Evolutionary conservation across 2,329 filamentous ascomycete genomes (phyloP).

Genomic region (Talaromyces sp.): DNA sequence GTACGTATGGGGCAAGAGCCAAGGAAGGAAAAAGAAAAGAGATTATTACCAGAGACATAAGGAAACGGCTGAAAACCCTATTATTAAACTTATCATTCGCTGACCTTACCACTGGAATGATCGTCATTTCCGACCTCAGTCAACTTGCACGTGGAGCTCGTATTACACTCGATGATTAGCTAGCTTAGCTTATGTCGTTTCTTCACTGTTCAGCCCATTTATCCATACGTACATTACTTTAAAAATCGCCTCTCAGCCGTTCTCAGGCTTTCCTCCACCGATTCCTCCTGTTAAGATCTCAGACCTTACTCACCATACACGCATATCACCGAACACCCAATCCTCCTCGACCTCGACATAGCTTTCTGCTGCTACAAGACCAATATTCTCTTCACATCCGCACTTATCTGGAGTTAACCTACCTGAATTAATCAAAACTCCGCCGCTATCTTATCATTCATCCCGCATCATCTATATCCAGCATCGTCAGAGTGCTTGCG

Average conservation of each 20-base stretch:
- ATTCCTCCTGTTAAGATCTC: neutral
- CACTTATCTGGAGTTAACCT: neutral
- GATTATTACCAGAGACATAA: neutral
- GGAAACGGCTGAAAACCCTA: neutral
- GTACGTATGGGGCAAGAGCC: neutral
- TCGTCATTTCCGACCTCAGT: neutral
- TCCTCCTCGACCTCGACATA: neutral
- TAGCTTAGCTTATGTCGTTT: neutral
- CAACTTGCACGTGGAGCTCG: slow-evolving; percentile 2
- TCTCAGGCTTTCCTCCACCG: neutral
- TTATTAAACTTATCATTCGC: neutral
- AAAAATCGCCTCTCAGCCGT: neutral
- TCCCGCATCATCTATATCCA: neutral
- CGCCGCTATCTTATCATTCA: neutral
- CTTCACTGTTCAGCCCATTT: slow-evolving; percentile 7
- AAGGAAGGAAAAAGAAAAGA: neutral
- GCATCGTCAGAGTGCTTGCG: neutral
- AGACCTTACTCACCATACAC: neutral
- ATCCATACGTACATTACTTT: neutral
- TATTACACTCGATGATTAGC: neutral
- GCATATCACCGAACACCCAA: neutral
- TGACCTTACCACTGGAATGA: slow-evolving; percentile 2
- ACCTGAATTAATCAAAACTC: neutral
- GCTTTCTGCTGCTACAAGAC: neutral
- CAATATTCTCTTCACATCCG: neutral